Evolutionary conservation across 257 asterid species (phyloP).

Genomic region (Petunia axillaris): DNA sequence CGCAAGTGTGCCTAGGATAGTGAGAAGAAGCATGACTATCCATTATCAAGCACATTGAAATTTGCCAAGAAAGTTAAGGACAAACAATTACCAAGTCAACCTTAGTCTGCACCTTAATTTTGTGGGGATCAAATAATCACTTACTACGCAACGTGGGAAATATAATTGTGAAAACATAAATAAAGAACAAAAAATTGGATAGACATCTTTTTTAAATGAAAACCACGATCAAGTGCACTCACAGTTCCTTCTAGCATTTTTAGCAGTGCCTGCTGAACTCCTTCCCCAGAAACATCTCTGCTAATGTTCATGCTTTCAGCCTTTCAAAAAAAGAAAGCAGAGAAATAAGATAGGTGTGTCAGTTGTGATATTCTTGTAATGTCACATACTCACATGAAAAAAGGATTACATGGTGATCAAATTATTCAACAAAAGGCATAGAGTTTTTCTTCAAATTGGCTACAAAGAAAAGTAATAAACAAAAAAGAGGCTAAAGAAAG

Average conservation of each 20-base stretch:
- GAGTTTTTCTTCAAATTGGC: neutral
- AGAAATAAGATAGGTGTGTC: conserved; percentile 30
- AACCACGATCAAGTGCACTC: conserved; percentile 39
- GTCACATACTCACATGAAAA: conserved; percentile 5
- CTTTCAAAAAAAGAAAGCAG: conserved; percentile 41
- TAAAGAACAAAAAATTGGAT: neutral
- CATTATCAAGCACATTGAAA: neutral
- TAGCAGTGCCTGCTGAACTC: conserved; percentile 95
- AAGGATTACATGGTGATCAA: conserved; percentile 26
- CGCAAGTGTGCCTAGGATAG: no score
- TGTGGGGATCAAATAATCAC: no score
- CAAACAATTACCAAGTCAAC: neutral
- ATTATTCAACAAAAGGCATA: conserved; percentile 19
- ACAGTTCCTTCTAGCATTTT: conserved; percentile 98
- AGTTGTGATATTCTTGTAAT: conserved; percentile 17
- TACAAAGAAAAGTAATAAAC: conserved; percentile 23
- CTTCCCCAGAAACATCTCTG: conserved; percentile 98
- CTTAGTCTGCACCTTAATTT: no score
- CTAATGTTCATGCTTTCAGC: conserved; percentile 89
- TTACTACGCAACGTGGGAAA: neutral
- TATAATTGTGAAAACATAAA: no score
- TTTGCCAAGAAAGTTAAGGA: neutral
- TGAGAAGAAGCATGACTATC: no score
- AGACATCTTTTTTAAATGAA: no score
- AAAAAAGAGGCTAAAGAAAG: neutral